Conservation (phyloP, 306 rosid species). For the Lathyrus tuberosus region DNA sequence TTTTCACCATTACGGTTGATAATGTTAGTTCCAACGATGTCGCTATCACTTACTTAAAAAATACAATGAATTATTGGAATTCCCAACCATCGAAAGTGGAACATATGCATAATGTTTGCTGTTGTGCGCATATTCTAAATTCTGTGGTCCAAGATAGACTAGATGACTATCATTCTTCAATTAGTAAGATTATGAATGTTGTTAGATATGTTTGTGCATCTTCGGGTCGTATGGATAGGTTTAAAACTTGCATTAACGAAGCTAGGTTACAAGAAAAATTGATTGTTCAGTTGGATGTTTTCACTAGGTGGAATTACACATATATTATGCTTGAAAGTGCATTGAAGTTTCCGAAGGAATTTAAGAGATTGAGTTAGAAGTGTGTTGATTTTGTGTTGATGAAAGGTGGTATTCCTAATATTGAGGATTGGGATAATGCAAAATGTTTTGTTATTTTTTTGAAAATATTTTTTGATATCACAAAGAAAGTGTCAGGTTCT, state of each 20-base stretch:
- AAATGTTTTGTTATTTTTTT: too few relatives aligned
- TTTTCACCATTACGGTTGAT: background rate
- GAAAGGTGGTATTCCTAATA: background rate
- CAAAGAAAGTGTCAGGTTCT: background rate
- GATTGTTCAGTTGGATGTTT: background rate
- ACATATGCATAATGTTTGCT: background rate
- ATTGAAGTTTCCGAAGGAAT: too few relatives aligned
- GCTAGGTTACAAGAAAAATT: background rate
- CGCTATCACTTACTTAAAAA: too few relatives aligned
- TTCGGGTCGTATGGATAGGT: background rate
- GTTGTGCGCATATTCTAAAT: background rate
- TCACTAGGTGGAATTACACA: too few relatives aligned
- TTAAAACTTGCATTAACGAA: background rate
- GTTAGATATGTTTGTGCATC: background rate
- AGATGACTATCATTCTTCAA: background rate
- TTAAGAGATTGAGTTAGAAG: background rate
- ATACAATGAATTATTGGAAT: background rate
- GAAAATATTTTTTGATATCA: slow-evolving; percentile 1
- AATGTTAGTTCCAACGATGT: background rate
- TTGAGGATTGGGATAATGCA: background rate
- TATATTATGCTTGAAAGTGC: too few relatives aligned
- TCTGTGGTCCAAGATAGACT: background rate
- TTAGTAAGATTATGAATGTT: too few relatives aligned
- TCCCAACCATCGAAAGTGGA: background rate
- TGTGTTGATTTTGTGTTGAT: background rate